Percentiles rank a stretch among this genome's conserved stretches.
These are phyloP conservation scores for Chlorella variabilis DNA, from an alignment of 163 green algal species.

Conservation along the genomic window DNA sequence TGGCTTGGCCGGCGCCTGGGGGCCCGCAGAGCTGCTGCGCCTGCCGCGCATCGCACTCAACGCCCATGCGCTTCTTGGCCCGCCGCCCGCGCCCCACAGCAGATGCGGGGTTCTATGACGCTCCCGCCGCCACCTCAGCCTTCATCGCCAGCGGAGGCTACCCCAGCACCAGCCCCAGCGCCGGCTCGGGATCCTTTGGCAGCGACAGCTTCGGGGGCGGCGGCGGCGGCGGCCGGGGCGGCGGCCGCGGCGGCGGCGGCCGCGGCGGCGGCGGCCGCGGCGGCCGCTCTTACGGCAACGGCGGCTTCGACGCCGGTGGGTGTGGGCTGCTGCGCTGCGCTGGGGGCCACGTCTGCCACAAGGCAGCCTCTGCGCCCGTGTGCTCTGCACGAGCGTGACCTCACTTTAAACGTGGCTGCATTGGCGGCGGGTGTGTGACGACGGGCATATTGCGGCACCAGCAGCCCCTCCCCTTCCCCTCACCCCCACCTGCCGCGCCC, in stretches of 20 bases:
- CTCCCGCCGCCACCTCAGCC: slow-evolving; percentile 25
- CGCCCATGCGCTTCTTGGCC: too few species aligned
- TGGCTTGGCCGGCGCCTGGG: too few species aligned
- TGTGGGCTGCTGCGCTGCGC: not conserved
- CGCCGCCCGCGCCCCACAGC: too few species aligned
- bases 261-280: not conserved
- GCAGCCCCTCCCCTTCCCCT: not conserved
- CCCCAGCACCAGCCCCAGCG: not conserved
- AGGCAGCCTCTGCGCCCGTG: too few species aligned
- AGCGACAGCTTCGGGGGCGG: not conserved
- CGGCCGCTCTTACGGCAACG: not conserved
- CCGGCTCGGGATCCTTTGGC: not conserved
- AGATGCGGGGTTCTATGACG: slow-evolving; percentile 32
- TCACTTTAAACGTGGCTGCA: not conserved
- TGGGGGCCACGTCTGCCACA: too few species aligned
- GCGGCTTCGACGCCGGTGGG: not conserved
- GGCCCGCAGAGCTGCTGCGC: too few species aligned
- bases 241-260: not conserved
- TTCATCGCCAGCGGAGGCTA: slow-evolving; percentile 32
- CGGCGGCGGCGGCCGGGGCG: not conserved
- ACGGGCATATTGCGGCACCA: too few species aligned
- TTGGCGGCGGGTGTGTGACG: too few species aligned
- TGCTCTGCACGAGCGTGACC: not conserved
- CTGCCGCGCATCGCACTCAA: too few species aligned
- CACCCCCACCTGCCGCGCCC: not conserved